phyloP scores from a whole-genome alignment of 805 yeast species.

The Candida germanica region DNA sequence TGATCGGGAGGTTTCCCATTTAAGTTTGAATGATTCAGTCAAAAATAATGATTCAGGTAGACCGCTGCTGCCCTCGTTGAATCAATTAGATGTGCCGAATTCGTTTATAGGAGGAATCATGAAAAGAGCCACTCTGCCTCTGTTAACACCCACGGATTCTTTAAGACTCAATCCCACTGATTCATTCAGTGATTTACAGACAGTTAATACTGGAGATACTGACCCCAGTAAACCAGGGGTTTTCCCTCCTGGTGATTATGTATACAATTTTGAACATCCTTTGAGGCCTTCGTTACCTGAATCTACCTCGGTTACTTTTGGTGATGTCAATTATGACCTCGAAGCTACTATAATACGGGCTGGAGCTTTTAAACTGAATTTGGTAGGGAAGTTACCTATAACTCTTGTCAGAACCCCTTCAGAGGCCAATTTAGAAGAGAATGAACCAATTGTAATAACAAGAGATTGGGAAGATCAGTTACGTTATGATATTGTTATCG shows the following conservation, averaged over 20 bases:
- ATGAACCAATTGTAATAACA: constrained; percentile 88
- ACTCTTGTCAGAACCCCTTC: constrained; percentile 72
- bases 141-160: too few species aligned
- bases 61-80: constrained; percentile 9
- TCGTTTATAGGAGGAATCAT: constrained; percentile 17
- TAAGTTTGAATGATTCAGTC: constrained; percentile 30
- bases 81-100: neutral
- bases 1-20: constrained; percentile 32
- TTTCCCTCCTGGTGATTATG: constrained; percentile 86
- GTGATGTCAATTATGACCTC: constrained; percentile 67
- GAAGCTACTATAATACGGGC: constrained; percentile 69
- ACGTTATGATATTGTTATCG: constrained; percentile 85
- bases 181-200: constrained; percentile 20
- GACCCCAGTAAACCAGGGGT: constrained; percentile 22
- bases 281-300: constrained; percentile 83
- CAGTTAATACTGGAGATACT: constrained; percentile 14
- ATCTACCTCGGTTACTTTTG: constrained; percentile 72
- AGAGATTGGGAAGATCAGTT: constrained; percentile 94
- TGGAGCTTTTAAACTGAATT: constrained; percentile 82
- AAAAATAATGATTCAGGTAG: too few species aligned
- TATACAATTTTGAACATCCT: constrained; percentile 88
- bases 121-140: constrained; percentile 24
- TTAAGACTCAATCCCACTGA: constrained; percentile 21
- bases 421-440: constrained; percentile 77
- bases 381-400: constrained; percentile 62